These are phyloP conservation scores for Microstegium vimineum DNA, from an alignment of 176 grass and related monocot genomes.

Conservation along the genomic window DNA sequence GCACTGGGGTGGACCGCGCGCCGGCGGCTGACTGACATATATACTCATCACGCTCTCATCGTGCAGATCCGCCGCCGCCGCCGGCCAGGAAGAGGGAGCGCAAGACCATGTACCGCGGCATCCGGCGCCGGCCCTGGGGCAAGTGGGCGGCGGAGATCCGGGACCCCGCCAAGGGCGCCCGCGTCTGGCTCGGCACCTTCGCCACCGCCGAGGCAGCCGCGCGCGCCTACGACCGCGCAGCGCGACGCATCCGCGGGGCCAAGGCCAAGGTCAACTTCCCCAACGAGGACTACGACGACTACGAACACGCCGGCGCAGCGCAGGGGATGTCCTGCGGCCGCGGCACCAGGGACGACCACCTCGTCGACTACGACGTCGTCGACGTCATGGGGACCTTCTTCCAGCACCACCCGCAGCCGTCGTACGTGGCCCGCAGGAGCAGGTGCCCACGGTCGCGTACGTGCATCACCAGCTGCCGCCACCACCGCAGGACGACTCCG, in stretches of 20 bases:
- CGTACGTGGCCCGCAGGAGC: constrained; percentile 10
- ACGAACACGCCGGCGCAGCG: background rate
- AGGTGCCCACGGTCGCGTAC: background rate
- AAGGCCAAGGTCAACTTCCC: constrained; percentile 98
- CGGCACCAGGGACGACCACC: background rate
- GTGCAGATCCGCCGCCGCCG: constrained; percentile 24
- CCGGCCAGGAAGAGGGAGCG: constrained; percentile 42
- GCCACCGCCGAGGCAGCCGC: constrained; percentile 74
- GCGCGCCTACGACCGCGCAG: constrained; percentile 70
- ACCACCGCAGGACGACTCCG: background rate
- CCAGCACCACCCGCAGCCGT: constrained; percentile 4
- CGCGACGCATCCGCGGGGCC: constrained; percentile 62
- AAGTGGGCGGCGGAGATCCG: constrained; percentile 97
- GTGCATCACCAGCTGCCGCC: constrained; percentile 8
- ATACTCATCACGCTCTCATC: too few species aligned
- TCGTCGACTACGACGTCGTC: constrained; percentile 24
- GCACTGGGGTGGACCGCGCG: too few species aligned
- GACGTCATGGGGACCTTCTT: constrained; percentile 14
- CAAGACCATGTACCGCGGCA: constrained; percentile 66
- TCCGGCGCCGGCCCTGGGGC: constrained; percentile 88
- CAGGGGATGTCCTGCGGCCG: background rate
- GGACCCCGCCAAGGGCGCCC: constrained; percentile 71
- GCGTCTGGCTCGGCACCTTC: constrained; percentile 95
- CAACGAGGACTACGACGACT: constrained; percentile 46
- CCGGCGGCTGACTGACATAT: too few species aligned